Evolutionary conservation across 805 yeast species (phyloP), one percentile per base, ranked within the genome.

Genomic region (Barnettozyma sucrosica): DNA sequence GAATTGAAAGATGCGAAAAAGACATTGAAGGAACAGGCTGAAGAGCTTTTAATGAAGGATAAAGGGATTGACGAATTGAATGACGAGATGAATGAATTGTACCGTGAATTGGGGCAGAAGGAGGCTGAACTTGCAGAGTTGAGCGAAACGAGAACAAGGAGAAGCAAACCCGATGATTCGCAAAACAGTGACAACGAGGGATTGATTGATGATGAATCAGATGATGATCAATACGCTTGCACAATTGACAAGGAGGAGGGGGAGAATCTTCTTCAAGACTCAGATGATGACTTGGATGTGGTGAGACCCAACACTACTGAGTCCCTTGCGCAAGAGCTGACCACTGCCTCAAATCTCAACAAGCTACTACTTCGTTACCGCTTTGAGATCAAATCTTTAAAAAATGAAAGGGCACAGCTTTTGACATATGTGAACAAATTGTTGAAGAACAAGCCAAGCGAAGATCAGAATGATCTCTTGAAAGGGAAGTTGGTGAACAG

Each of bases 401-500:
- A 50, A 45, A 58, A 56, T 13, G 65, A 61, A 34, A 58, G 56
- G 32, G 32, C 24, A 1, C 64, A 61, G 36, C 49, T 61, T 11
- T 58, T 59, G 42, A 46, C 47, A 7, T 61, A 61, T 34, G 52
- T 60, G 36, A 59, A 60, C 48, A 54, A 38, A 24, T 45, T 59
- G 14, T 39, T 61, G 21, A 52, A 46, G 28, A 61, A 61, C 41
- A 43, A 28, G 23, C 50, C 54, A 2, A 25, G 48, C 5, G 39
- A 45, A 10, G 30, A 52, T 1, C 63, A 59, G 26, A 61, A 59
- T 44, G 48, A 51, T 5, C 41, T 61, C 1, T 48, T 61, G n/a
- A 61, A 61, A 25, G 41, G 50, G 24, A 61, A 61, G 37, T 45
- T 59, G 38, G 62, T 61, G 8, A 48, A 39, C 7, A 50, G 65